Conservation (phyloP, 1,284 basidiomycete genomes). For the Paramarasmius palmivorus region DNA sequence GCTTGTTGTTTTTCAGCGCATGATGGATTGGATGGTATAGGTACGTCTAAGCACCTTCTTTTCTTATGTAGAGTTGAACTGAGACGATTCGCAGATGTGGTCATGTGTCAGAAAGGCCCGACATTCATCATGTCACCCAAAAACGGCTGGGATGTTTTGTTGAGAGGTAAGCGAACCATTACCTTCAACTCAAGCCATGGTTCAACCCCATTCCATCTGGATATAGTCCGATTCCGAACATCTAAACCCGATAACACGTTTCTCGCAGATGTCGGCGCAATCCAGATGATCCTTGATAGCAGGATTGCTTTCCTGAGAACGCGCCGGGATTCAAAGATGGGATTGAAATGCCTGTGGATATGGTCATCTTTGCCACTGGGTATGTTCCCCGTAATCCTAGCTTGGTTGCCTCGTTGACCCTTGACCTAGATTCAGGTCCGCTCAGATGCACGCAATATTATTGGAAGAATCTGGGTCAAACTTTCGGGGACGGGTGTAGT, state of each 20-base stretch:
- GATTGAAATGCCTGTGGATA: slow-evolving; percentile 51
- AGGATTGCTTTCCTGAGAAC: slow-evolving; percentile 44
- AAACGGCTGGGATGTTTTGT: slow-evolving; percentile 41
- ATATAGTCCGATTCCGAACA: slow-evolving; percentile 34
- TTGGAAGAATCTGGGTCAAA: slow-evolving; percentile 42
- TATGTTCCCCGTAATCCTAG: slow-evolving; percentile 14
- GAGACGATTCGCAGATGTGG: slow-evolving; percentile 42
- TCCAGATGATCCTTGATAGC: slow-evolving; percentile 63
- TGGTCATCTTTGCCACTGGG: slow-evolving; percentile 55
- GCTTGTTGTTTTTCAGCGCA: slow-evolving; percentile 2
- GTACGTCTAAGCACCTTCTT: not conserved
- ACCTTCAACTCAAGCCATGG: not conserved
- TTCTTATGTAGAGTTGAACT: not conserved
- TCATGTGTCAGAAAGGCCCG: slow-evolving; percentile 63
- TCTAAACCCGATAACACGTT: no score
- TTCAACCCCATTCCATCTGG: slow-evolving; percentile 13
- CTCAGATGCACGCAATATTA: slow-evolving; percentile 29
- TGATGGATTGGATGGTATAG: slow-evolving; percentile 13
- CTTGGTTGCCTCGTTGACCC: no score
- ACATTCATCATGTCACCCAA: slow-evolving; percentile 61
- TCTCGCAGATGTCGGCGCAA: slow-evolving; percentile 61
- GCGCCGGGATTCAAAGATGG: slow-evolving; percentile 54
- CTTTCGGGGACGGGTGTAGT: slow-evolving; percentile 38
- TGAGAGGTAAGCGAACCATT: slow-evolving; percentile 27
- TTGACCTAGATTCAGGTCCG: no score